Evolutionary conservation across 1,284 basidiomycete species (phyloP), one percentile per base, ranked within the genome.

Genomic region (Pseudozyma sp.): DNA sequence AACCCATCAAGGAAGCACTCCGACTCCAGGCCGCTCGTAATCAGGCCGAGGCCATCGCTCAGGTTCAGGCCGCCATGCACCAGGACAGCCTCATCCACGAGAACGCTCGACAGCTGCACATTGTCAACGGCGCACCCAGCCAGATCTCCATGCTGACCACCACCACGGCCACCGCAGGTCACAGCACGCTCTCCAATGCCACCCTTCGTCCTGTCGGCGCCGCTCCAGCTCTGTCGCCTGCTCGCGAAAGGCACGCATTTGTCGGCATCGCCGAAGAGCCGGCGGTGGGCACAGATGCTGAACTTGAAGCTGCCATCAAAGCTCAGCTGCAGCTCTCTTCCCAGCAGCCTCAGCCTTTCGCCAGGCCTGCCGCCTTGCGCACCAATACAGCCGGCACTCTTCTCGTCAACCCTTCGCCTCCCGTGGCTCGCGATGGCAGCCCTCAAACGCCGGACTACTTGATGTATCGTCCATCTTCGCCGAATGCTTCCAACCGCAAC

Each of bases 1-100:
- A 88, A 80, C 93, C 92, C 57, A 94, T 97, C 86, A 96, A 96
- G 86, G 88, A 91, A 79, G 89, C 90, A 43, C 89, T 96, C 68
- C 89, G 90, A 67, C 87, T 82, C 7, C 79, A 85, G 33, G 86
- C 86, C 1, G 80, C 89, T 63, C 88, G 88, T 62, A 91, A 90
- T 80, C 92, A 93, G 83, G 92, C 90, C 37, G 89, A 87, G 83
- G 93, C 92, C 33, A 88, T 95, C 74, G 94, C 93, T 76, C 90
- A 94, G 84, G 91, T 92, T 14, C 82, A 85, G 48, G 81, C 80
- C 5, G 78, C 73, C 14, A 62, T 82, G 56, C 68, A 77, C 24
- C 64, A 78, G 30, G 80, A 90, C 42, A 89, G 88, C 57, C 86
- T 86, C 66, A 86, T 86, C 75, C 86, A 83, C 63, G 69, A 80